Percentiles rank a stretch among this genome's conserved stretches.
These are phyloP conservation scores for Lentinula boryana DNA, from an alignment of 768 basidiomycete genomes.

Conservation along the genomic window DNA sequence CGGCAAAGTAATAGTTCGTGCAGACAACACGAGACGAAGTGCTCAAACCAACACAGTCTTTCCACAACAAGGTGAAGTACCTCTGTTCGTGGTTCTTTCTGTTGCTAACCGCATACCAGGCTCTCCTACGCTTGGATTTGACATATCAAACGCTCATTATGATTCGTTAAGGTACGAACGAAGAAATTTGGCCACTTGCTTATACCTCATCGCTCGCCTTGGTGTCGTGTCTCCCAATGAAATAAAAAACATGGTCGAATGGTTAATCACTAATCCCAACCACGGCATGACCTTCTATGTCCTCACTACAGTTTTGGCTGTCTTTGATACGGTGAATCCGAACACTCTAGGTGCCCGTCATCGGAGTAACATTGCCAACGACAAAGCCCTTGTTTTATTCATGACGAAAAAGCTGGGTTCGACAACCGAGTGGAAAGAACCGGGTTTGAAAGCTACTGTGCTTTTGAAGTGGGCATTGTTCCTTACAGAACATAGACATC, in stretches of 20 bases:
- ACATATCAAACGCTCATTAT: slow-evolving; percentile 61
- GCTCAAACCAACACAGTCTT: slow-evolving; percentile 57
- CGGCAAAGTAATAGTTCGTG: slow-evolving; percentile 44
- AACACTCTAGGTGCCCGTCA: slow-evolving; percentile 33
- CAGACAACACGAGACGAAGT: slow-evolving; percentile 53
- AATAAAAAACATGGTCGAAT: slow-evolving; percentile 59
- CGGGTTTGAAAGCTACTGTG: slow-evolving; percentile 63
- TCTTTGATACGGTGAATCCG: slow-evolving; percentile 64
- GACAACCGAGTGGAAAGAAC: slow-evolving; percentile 58
- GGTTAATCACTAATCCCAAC: slow-evolving; percentile 60
- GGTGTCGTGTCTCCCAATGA: slow-evolving; percentile 58
- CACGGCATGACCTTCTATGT: slow-evolving; percentile 68
- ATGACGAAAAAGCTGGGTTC: slow-evolving; percentile 56
- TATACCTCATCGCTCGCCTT: slow-evolving; percentile 57
- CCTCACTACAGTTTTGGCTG: slow-evolving; percentile 55
- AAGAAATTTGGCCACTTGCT: slow-evolving; percentile 55
- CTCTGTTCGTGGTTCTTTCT: too few species aligned
- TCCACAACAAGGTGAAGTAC: slow-evolving; percentile 49
- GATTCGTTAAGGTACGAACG: slow-evolving; percentile 74
- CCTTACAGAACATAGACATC: slow-evolving; percentile 68
- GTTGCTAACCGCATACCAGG: neutral
- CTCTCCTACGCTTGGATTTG: slow-evolving; percentile 50
- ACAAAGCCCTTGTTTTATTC: slow-evolving; percentile 39
- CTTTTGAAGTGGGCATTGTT: slow-evolving; percentile 88
- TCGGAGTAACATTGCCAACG: slow-evolving; percentile 43